Conservation (phyloP, 768 basidiomycete genomes). For the Kwoniella sp. region DNA sequence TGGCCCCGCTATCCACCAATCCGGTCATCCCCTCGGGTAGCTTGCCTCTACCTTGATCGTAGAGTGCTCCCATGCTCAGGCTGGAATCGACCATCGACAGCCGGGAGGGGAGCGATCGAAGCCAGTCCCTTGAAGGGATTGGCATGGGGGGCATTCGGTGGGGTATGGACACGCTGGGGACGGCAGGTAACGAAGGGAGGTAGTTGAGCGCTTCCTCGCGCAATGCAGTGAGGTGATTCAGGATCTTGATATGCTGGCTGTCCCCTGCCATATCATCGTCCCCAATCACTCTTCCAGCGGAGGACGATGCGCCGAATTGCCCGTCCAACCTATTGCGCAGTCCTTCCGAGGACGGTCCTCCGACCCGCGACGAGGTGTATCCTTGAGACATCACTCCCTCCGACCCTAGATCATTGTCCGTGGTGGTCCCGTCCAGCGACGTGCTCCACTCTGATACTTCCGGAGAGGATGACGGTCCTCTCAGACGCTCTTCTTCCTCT, state of each 20-base stretch:
- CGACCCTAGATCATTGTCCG: constrained; percentile 1
- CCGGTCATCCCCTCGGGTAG: background rate
- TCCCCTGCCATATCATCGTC: background rate
- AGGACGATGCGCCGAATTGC: too few relatives aligned
- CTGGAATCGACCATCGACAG: constrained; percentile 18
- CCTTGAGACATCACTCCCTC: background rate
- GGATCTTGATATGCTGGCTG: constrained; percentile 11
- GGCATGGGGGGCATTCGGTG: constrained; percentile 5
- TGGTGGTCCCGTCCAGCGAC: background rate
- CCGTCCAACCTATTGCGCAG: constrained; percentile 1
- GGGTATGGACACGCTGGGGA: constrained; percentile 10
- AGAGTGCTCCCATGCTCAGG: background rate
- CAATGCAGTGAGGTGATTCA: constrained; percentile 31
- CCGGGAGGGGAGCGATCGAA: constrained; percentile 14
- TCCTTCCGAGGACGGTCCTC: background rate
- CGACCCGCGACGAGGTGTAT: constrained; percentile 4
- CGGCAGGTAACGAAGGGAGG: constrained; percentile 20
- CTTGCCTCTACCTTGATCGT: background rate
- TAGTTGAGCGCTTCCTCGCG: constrained; percentile 33
- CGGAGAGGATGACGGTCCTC: constrained; percentile 13
- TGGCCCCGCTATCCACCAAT: constrained; percentile 9
- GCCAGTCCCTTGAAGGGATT: constrained; percentile 10
- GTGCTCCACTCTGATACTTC: background rate
- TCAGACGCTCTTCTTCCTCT: constrained; percentile 1
- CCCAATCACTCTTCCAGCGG: background rate